Base-by-base conservation (phyloP, 2,329 filamentous ascomycete genomes). In the Aspergillus sp. region DNA sequence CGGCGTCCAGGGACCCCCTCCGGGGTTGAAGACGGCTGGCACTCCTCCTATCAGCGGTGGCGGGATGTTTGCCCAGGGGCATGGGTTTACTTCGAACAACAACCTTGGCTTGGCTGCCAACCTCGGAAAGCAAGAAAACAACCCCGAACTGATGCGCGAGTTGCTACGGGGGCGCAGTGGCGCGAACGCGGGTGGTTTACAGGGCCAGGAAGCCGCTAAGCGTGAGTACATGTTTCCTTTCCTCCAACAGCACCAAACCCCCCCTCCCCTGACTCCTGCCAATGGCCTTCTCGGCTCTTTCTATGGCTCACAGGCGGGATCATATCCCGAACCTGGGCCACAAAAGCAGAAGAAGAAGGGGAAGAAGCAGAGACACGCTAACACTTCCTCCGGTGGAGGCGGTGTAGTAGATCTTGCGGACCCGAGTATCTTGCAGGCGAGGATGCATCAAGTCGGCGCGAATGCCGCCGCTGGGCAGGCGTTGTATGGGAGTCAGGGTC, bases 291-390 rank as follows among this genome's bases (percentile, higher is more conserved):
- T 89, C 71, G 82, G 77, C 75, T 83, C 84, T 75, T 84, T 91
- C 73, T 93, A 93, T 72, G 84, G 82, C 69, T 73, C 78, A 61
- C 82, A 83, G 70, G 71, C 82, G 72, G 84, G 82, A 72, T 76
- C 78, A 68, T 86, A 85, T 71, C 83, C 88, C 79, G 86, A 93
- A 63, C 80, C 81, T 70, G 82, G 82, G 70, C 65, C 68, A 61
- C 81, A 84, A 71, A 93, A 94, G 80, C 86, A 93, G 78, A 94
- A 93, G 82, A 95, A 94, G 79, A 94, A 94, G 86, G 86, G 86
- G 74, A 95, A 94, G 80, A 95, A 95, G 86, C 89, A 95, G 76
- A 93, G 88, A 80, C 88, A 95, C 81, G 89, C 86, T 91, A 94
- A 95, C 86, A 95, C 89, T 89, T 94, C 88, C 84, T 96, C 89